phyloP scores from a whole-genome alignment of 2,329 filamentous ascomycete species.

The Exophiala xenobiotica region DNA sequence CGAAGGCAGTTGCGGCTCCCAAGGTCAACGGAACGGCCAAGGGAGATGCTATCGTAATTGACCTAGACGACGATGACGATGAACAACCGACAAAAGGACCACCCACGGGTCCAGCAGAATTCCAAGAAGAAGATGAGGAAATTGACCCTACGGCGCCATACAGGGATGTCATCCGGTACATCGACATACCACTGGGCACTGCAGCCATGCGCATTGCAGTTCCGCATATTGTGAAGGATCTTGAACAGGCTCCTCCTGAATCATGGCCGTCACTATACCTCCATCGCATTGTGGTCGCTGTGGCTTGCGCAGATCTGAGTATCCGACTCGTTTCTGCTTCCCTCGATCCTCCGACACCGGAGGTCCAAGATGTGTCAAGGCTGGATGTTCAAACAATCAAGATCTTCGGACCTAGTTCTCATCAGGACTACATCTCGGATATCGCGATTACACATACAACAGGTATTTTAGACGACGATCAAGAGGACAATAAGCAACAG shows the following conservation, averaged over 20 bases:
- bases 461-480: constrained; percentile 23
- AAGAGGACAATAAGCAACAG: constrained; percentile 35
- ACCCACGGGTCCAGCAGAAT: constrained; percentile 38
- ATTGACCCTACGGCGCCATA: constrained; percentile 58
- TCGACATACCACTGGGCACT: constrained; percentile 56
- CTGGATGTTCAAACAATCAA: constrained; percentile 50
- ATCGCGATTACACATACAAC: constrained; percentile 56
- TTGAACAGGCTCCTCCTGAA: constrained; percentile 26
- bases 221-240: constrained; percentile 42
- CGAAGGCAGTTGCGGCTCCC: constrained; percentile 31
- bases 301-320: constrained; percentile 58
- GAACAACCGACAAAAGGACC: constrained; percentile 41
- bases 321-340: constrained; percentile 57
- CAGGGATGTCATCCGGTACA: constrained; percentile 52
- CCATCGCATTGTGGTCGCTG: constrained; percentile 53
- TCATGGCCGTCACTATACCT: constrained; percentile 50
- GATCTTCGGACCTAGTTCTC: constrained; percentile 47
- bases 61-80: constrained; percentile 57
- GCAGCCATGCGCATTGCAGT: constrained; percentile 55
- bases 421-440: constrained; percentile 52
- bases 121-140: constrained; percentile 58
- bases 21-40: constrained; percentile 43
- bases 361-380: constrained; percentile 37
- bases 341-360: constrained; percentile 51
- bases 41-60: constrained; percentile 54